Base-by-base conservation (phyloP, 2,329 filamentous ascomycete genomes). In the Penicillium sp. region DNA sequence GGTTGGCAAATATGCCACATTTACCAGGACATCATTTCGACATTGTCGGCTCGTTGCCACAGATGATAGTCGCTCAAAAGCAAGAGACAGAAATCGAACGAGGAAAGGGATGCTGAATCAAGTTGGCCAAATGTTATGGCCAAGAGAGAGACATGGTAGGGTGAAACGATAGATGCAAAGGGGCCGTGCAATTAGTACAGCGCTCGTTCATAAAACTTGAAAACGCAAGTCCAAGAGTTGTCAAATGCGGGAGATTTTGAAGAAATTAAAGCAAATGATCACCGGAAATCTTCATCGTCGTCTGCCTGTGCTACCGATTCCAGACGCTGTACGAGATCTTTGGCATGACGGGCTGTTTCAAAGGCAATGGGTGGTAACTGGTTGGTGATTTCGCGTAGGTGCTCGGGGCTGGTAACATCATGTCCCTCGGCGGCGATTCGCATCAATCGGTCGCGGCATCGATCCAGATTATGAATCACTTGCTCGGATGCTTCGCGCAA, bases 311-410 rank as follows among this genome's bases (percentile, higher is more conserved):
- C 71, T 57, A 76, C 67, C 4, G 72, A 70, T 55, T 84, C 82
- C 35, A 84, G 75, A 37, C 79, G 75, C 26, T 81, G 75, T 11
- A 87, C 84, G 61, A 92, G 79, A 73, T 91, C 91, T 80, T 94
- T 95, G 55, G 89, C 90, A 76, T 93, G 90, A 61, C 90, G 84
- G 6, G 90, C 92, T 72, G 94, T 89, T 76, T 92, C 90, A 76
- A 96, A 96, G n/a, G 91, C 91, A 67, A 95, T 87, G 2, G 91
- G 91, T 11, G 91, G 91, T 54, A 96, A 79, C 30, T 86, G 88
- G 74, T 89, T 87, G 57, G 85, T 89, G 81, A 89, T 89, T 71
- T 82, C 81, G 6, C 76, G 78, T 22, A 77, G 65, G 51, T 85
- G 79, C 43, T 81, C 80, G 16, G 81, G 78, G 52, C 82, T 82